A percentile compares a stretch with the other conserved stretches of the same genome.
These are phyloP conservation scores for Xenoacremonium recifei DNA, from an alignment of 2,329 filamentous ascomycete genomes.

Conservation along the genomic window DNA sequence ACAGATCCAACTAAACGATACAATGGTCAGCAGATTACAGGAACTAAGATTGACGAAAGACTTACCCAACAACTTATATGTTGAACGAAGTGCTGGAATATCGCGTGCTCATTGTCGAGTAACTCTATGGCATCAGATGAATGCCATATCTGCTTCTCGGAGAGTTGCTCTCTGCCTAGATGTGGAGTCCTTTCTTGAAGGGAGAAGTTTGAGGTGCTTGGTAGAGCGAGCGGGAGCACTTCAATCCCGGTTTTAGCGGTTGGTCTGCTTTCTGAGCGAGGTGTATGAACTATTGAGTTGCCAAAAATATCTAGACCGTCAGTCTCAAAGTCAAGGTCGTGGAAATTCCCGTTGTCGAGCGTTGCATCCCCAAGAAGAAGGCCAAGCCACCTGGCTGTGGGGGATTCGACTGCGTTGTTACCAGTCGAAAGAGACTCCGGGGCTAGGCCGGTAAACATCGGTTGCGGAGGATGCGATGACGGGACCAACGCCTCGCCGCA, in stretches of 20 bases:
- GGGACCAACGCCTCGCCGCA: too few relatives aligned
- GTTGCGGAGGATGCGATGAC: too few relatives aligned
- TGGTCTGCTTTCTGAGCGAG: not conserved
- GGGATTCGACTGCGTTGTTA: too few relatives aligned
- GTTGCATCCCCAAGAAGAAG: conserved; percentile 11
- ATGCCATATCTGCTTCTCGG: conserved; percentile 6
- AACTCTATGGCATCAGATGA: conserved; percentile 1
- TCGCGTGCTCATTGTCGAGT: conserved; percentile 1
- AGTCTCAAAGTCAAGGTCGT: not conserved
- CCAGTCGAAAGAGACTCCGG: too few relatives aligned
- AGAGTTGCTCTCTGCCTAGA: not conserved
- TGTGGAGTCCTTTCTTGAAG: not conserved
- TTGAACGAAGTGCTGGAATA: conserved; percentile 8
- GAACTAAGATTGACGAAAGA: not conserved
- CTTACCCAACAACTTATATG: conserved; percentile 10
- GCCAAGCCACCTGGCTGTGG: conserved; percentile 17
- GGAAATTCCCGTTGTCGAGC: conserved; percentile 1
- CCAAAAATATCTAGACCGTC: conserved; percentile 2
- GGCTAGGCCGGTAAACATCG: too few relatives aligned
- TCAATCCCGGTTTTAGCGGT: not conserved
- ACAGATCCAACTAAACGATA: conserved; percentile 15
- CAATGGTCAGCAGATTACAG: not conserved
- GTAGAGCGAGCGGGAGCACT: not conserved
- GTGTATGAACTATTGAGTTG: conserved; percentile 3
- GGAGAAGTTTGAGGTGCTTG: not conserved